Base-by-base conservation (phyloP, 2,329 filamentous ascomycete species). In the Zymoseptoria ardabiliae region DNA sequence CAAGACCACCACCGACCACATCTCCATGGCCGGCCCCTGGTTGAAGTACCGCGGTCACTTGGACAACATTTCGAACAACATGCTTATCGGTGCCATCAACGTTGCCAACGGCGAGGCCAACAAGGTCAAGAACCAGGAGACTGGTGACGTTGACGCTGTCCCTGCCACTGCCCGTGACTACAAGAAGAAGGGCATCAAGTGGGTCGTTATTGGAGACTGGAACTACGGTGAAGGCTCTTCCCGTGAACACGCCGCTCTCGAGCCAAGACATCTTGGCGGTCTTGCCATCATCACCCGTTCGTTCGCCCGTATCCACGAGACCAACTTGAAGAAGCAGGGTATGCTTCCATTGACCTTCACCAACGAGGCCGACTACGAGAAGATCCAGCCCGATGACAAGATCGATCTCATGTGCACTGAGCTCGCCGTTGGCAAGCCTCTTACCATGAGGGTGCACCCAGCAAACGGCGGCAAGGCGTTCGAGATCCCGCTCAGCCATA, bases 271-370 rank as follows among this genome's bases (percentile, higher is more conserved):
- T 82, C 87, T 99, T 66, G 94, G 94, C 73, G 94, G 93, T 77
- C 85, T 97, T 72, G 94, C 93, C 73, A 96, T 99, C 82, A 95
- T 99, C 76, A 92, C 89, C 74, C 88, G 91, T 74, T 90, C 85
- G 66, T 99, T 99, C 75, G 94, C 94, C 73, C 94, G 94, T 89
- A 99, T 99, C 74, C 94, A 99, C 85, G 94, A 99, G 85, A 99
- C 94, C 82, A 99, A 99, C 86, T 81, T 99, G 82, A 99, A 99
- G 90, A 99, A 99, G 88, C 94, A 99, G 86, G 94, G 94, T 80
- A 97, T 99, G 93, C 89, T 99, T 80, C 94, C 94, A 72, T 85
- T 99, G 67, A 97, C 92, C 71, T 99, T 99, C 81, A 79, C 85
- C 60, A 87, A 97, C 75, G 93, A 93, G 59, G 93, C 88, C 75